Evolutionary conservation across 139 green algal species (phyloP).

Genomic region (Chlorella sp.): DNA sequence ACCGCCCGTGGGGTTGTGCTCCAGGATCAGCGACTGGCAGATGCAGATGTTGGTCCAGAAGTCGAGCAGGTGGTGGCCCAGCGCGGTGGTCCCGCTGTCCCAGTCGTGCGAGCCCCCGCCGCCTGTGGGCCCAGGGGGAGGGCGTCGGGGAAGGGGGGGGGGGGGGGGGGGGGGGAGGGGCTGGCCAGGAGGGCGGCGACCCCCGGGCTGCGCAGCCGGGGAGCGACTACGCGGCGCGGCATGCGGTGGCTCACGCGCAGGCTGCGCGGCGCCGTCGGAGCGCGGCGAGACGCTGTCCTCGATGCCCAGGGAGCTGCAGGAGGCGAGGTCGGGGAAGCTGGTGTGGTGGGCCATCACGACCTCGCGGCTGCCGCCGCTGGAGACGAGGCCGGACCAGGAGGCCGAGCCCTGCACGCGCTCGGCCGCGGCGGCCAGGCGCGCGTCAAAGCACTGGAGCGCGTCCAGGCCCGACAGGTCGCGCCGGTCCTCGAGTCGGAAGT

Average conservation of each 20-base stretch:
- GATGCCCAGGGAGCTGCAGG: neutral
- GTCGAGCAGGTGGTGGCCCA: slow-evolving; percentile 60
- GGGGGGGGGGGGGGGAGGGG: no score
- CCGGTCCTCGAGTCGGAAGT: slow-evolving; percentile 55
- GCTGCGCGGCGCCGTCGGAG: no score
- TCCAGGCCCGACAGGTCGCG: slow-evolving; percentile 6
- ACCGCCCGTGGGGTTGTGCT: slow-evolving; percentile 26
- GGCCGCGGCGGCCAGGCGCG: slow-evolving; percentile 34
- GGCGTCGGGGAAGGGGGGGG: no score
- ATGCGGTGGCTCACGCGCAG: no score
- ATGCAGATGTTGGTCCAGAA: slow-evolving; percentile 71
- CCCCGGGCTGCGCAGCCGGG: no score
- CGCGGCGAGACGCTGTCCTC: neutral
- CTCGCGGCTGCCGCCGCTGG: slow-evolving; percentile 32
- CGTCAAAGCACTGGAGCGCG: slow-evolving; percentile 55
- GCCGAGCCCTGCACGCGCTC: slow-evolving; percentile 21
- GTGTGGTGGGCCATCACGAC: slow-evolving; percentile 38
- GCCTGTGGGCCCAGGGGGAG: no score
- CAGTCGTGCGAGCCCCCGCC: slow-evolving; percentile 5
- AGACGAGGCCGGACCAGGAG: slow-evolving; percentile 40
- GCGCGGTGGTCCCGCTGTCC: slow-evolving; percentile 17
- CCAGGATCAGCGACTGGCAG: slow-evolving; percentile 71
- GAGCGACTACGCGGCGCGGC: no score
- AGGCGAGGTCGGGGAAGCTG: slow-evolving; percentile 30
- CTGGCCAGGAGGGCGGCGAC: no score